A percentile compares a stretch with the other conserved stretches of the same genome.
These are phyloP conservation scores for Penicillium sp. DNA, from an alignment of 2,329 filamentous ascomycete genomes.

Conservation along the genomic window DNA sequence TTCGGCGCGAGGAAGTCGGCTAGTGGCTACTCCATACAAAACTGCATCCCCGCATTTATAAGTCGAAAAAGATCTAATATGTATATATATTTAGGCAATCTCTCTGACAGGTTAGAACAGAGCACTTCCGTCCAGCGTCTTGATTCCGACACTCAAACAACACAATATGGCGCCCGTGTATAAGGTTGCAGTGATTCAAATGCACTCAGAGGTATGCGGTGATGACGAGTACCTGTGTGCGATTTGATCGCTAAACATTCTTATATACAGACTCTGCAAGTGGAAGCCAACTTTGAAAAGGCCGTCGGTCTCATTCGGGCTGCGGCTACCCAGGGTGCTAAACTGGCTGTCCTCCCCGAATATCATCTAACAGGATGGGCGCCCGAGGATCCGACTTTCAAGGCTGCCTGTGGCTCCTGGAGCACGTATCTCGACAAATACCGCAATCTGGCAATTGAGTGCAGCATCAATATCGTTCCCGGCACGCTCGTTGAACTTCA, in stretches of 20 bases:
- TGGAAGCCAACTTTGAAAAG: not conserved
- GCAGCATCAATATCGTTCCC: constrained; percentile 38
- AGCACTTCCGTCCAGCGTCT: not conserved
- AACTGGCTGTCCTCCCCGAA: constrained; percentile 60
- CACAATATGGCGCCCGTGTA: not conserved
- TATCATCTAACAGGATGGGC: constrained; percentile 57
- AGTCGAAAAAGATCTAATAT: no score
- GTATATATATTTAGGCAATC: not conserved
- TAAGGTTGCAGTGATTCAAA: not conserved
- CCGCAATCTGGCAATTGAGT: constrained; percentile 52
- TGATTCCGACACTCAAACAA: not conserved
- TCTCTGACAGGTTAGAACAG: not conserved
- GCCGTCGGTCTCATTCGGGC: constrained; percentile 36
- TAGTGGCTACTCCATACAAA: not conserved
- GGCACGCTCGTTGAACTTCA: constrained; percentile 54
- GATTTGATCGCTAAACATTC: not conserved
- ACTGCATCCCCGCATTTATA: not conserved
- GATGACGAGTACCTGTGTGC: not conserved
- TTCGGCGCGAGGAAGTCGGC: not conserved
- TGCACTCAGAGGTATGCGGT: not conserved
- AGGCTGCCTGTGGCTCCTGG: constrained; percentile 48
- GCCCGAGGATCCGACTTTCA: constrained; percentile 48
- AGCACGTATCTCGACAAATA: constrained; percentile 53
- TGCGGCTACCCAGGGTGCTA: constrained; percentile 45
- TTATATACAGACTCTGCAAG: not conserved